These are phyloP conservation scores for Botryotinia narcissicola DNA, from an alignment of 2,329 filamentous ascomycete genomes.

Conservation along the genomic window DNA sequence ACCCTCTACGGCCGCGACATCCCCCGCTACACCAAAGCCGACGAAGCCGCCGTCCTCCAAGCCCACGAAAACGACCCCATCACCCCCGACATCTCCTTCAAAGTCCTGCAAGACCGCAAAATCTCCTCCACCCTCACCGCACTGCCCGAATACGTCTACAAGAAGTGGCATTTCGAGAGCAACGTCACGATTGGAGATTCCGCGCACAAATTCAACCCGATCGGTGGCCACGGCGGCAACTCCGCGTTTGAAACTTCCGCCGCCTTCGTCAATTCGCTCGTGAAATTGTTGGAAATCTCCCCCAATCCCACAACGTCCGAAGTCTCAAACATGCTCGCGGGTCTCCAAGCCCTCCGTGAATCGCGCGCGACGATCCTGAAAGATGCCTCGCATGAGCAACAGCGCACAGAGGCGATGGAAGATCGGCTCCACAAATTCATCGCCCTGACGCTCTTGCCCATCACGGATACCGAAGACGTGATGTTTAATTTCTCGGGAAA, in stretches of 20 bases:
- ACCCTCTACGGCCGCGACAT: constrained; percentile 23
- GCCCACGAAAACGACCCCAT: constrained; percentile 20
- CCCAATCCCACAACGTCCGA: not conserved
- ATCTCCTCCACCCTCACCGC: constrained; percentile 20
- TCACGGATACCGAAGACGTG: not conserved
- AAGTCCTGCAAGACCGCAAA: constrained; percentile 23
- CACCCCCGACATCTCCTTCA: constrained; percentile 21
- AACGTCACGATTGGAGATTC: constrained; percentile 35
- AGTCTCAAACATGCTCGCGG: not conserved
- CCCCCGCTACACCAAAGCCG: constrained; percentile 26
- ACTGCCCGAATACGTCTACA: constrained; percentile 34
- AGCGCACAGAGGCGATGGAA: constrained; percentile 9
- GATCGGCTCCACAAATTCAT: not conserved
- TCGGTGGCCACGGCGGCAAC: constrained; percentile 11
- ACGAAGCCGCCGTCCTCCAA: constrained; percentile 21
- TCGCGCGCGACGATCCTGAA: not conserved
- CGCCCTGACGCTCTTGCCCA: constrained; percentile 5
- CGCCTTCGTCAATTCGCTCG: not conserved
- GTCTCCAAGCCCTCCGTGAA: not conserved
- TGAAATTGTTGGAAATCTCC: not conserved
- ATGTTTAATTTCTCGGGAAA: constrained; percentile 16
- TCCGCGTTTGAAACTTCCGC: not conserved
- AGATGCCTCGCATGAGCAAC: constrained; percentile 6
- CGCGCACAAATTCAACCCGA: constrained; percentile 21
- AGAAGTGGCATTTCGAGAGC: constrained; percentile 42